These are phyloP conservation scores for Rhodofomes roseus DNA, from an alignment of 1,284 basidiomycete species.

Conservation along the genomic window DNA sequence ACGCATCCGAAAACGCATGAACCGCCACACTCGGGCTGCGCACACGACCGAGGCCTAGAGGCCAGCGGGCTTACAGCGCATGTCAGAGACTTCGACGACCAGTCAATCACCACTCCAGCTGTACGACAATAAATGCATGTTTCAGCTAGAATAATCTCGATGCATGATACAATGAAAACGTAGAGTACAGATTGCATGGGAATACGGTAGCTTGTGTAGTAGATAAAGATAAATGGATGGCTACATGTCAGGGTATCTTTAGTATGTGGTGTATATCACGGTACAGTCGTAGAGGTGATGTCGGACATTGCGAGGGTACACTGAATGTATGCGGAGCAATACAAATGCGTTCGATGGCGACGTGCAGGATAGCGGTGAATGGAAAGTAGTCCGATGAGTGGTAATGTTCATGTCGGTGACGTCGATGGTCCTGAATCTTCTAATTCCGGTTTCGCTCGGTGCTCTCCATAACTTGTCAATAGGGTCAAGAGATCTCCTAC, in stretches of 20 bases:
- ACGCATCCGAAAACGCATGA: constrained; percentile 10
- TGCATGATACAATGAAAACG: neutral
- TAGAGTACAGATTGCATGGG: neutral
- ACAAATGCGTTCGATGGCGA: constrained; percentile 8
- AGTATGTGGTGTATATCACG: neutral
- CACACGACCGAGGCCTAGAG: too few relatives aligned
- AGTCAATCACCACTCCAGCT: neutral
- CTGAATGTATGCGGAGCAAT: neutral
- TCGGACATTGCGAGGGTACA: neutral
- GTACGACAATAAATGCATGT: neutral
- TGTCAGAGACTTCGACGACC: too few relatives aligned
- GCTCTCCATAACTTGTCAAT: constrained; percentile 14
- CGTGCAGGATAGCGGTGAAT: constrained; percentile 9
- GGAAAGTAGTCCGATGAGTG: neutral
- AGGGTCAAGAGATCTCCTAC: constrained; percentile 19
- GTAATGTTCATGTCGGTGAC: constrained; percentile 61
- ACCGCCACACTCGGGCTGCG: neutral
- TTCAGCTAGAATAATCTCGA: neutral
- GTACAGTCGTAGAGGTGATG: neutral
- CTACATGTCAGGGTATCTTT: constrained; percentile 7
- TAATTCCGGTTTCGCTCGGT: neutral
- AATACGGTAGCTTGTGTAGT: neutral
- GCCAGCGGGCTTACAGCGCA: too few relatives aligned
- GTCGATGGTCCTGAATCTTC: constrained; percentile 7
- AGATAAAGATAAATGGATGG: neutral